Percentiles rank a stretch among this genome's conserved stretches.
These are phyloP conservation scores for Phytophthora syringae DNA, from an alignment of 352 stramenopile species.

Conservation along the genomic window DNA sequence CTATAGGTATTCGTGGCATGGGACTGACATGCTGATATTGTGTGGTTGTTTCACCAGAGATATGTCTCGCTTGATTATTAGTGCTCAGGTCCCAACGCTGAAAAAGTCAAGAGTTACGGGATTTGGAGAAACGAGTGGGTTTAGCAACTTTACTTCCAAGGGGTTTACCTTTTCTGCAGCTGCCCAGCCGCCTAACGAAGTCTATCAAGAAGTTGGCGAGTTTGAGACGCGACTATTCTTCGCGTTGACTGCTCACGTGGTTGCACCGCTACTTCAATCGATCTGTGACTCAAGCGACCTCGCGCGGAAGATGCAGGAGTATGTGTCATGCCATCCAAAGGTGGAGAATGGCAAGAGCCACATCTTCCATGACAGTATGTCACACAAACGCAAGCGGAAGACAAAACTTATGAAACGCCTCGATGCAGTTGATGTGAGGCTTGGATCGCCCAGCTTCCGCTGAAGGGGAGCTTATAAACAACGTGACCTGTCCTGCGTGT, in stretches of 20 bases:
- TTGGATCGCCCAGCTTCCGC: slow-evolving; percentile 12
- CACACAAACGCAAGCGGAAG: slow-evolving; percentile 18
- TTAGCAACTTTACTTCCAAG: not conserved
- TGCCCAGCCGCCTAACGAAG: not conserved
- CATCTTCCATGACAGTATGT: slow-evolving; percentile 26
- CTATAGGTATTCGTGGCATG: not conserved
- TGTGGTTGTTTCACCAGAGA: slow-evolving; percentile 12
- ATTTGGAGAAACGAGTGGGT: not conserved
- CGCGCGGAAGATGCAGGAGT: slow-evolving; percentile 32
- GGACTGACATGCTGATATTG: not conserved
- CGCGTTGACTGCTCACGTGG: slow-evolving; percentile 21
- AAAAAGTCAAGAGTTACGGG: not conserved
- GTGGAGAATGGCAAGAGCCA: slow-evolving; percentile 13
- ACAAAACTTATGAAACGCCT: slow-evolving; percentile 20
- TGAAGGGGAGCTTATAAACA: slow-evolving; percentile 8
- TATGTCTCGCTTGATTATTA: slow-evolving; percentile 26
- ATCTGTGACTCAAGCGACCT: slow-evolving; percentile 26
- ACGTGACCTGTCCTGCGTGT: not conserved
- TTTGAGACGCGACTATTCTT: slow-evolving; percentile 34
- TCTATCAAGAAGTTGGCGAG: slow-evolving; percentile 16
- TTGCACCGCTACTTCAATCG: slow-evolving; percentile 30
- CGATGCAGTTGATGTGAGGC: slow-evolving; percentile 1
- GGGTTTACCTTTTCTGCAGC: not conserved
- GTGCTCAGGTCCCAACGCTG: slow-evolving; percentile 19
- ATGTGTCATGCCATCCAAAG: slow-evolving; percentile 25